Evolutionary conservation across 257 asterid species (phyloP).

Genomic region (Solanum dulcamara): DNA sequence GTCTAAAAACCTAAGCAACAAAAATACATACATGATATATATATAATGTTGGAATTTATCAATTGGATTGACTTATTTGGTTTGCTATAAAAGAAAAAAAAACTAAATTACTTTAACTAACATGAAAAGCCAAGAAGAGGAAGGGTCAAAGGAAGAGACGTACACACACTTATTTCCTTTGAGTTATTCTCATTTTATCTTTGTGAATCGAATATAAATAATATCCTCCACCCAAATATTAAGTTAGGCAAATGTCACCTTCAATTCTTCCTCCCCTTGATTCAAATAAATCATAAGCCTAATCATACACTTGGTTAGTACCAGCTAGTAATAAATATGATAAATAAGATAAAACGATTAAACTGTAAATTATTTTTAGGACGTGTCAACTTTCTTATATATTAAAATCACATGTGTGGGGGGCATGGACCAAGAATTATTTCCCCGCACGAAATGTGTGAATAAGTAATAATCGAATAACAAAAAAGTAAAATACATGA

Average conservation of each 20-base stretch:
- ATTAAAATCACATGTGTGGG: background rate
- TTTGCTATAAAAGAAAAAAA: background rate
- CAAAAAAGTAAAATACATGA: background rate
- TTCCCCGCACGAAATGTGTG: too few species aligned
- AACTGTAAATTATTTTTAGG: background rate
- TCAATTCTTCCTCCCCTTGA: slow-evolving; percentile 1
- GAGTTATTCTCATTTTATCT: slow-evolving; percentile 2
- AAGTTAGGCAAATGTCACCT: slow-evolving; percentile 28
- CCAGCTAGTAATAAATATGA: background rate
- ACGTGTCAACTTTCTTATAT: background rate
- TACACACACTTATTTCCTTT: slow-evolving; percentile 5
- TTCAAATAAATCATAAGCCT: background rate
- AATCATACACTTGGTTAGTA: background rate
- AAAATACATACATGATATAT: background rate
- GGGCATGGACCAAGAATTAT: too few species aligned
- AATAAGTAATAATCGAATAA: too few species aligned
- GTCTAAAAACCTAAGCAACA: background rate
- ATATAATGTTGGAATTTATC: background rate
- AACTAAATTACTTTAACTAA: background rate
- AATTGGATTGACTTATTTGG: background rate
- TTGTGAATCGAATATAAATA: background rate
- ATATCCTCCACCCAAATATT: background rate
- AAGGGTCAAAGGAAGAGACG: slow-evolving; percentile 41
- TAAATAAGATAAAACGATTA: background rate
- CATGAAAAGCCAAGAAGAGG: slow-evolving; percentile 14